Evolutionary conservation across 108 stramenopile genomes (phyloP).

Genomic region (Pseudonitzschia multistriata): DNA sequence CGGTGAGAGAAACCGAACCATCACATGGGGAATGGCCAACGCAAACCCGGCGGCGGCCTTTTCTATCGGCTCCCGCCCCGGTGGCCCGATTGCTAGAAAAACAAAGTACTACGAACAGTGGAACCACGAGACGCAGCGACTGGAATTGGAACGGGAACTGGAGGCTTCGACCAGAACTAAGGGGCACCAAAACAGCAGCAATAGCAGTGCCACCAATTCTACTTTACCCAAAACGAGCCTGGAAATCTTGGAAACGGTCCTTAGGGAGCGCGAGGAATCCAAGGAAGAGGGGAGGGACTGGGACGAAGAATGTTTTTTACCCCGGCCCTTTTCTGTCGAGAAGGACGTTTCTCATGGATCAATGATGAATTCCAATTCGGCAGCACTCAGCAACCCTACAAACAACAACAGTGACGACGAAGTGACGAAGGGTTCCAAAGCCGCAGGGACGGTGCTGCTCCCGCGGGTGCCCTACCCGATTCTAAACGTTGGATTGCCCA

Average conservation of each 20-base stretch:
- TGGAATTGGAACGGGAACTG: background rate
- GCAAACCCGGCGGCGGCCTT: background rate
- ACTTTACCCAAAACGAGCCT: background rate
- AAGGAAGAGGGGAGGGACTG: background rate
- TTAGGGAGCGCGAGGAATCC: background rate
- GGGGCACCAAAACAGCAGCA: background rate
- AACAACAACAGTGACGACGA: background rate
- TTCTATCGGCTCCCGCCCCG: background rate
- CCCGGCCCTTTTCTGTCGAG: background rate
- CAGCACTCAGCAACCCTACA: background rate
- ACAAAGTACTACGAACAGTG: background rate
- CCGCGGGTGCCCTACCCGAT: background rate
- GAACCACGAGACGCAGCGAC: background rate
- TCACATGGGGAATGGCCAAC: slow-evolving; percentile 2
- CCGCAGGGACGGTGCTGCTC: background rate
- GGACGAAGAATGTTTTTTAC: background rate
- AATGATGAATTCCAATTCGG: too few species aligned
- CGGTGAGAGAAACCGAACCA: background rate
- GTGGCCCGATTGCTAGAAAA: background rate
- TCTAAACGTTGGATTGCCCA: slow-evolving; percentile 4
- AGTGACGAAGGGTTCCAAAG: background rate
- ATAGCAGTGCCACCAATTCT: background rate
- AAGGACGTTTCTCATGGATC: too few species aligned
- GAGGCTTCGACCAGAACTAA: too few species aligned
- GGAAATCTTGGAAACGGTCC: background rate